Conservation (phyloP, 208 protist genomes). For the Leptomonas seymouri region DNA sequence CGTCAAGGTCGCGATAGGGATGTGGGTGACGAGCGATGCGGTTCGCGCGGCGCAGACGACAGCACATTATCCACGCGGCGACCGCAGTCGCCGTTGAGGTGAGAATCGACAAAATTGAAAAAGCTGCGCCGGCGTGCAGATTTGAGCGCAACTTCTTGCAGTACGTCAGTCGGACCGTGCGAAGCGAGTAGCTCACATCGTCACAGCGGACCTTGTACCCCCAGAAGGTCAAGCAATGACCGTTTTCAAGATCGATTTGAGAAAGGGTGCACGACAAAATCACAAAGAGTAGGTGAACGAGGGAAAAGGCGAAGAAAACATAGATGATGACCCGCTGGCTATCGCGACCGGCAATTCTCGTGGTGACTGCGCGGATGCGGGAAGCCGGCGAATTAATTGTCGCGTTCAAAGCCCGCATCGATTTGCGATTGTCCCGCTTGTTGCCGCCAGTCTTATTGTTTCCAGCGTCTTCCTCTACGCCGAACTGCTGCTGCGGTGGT, state of each 20-base stretch:
- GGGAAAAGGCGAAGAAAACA: slow-evolving; percentile 42
- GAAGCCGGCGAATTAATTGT: slow-evolving; percentile 10
- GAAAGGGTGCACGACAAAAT: slow-evolving; percentile 66
- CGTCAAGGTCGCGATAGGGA: slow-evolving; percentile 27
- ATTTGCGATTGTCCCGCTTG: slow-evolving; percentile 12
- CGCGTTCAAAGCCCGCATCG: slow-evolving; percentile 15
- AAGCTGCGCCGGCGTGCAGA: slow-evolving; percentile 66
- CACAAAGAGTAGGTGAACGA: slow-evolving; percentile 62
- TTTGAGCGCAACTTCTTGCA: slow-evolving; percentile 29
- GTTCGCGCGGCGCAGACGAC: slow-evolving; percentile 30
- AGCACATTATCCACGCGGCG: slow-evolving; percentile 51
- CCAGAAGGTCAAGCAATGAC: slow-evolving; percentile 84
- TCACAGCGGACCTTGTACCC: slow-evolving; percentile 75
- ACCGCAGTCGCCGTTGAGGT: slow-evolving; percentile 27
- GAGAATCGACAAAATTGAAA: slow-evolving; percentile 76
- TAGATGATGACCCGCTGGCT: slow-evolving; percentile 51
- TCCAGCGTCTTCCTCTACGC: not conserved
- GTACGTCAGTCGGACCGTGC: slow-evolving; percentile 38
- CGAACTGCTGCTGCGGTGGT: not conserved
- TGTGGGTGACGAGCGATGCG: slow-evolving; percentile 7
- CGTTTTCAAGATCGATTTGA: slow-evolving; percentile 69
- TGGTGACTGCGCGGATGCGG: slow-evolving; percentile 18
- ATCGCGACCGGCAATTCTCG: slow-evolving; percentile 25
- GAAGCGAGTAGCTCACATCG: slow-evolving; percentile 62
- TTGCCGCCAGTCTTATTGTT: slow-evolving; percentile 10